phyloP scores from a whole-genome alignment of 192 early-diverging fungal genomes.

The Coemansia sp. region DNA sequence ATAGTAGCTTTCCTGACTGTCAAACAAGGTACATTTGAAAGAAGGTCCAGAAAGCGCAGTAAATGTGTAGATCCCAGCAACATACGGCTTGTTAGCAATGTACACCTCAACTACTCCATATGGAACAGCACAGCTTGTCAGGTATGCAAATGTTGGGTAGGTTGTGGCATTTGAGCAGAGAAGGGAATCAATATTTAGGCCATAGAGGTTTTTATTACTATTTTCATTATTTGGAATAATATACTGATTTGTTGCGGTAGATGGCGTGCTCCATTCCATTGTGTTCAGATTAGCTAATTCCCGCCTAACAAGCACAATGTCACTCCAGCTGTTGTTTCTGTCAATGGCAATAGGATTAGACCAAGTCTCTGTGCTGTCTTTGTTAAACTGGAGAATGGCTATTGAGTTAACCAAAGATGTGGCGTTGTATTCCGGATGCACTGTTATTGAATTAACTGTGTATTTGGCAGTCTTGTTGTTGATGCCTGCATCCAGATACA shows the following conservation, averaged over 20 bases:
- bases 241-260: too few relatives aligned
- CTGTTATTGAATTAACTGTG: slow-evolving; percentile 4
- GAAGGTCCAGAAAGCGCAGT: neutral
- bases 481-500: slow-evolving; percentile 12
- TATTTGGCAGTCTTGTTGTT: slow-evolving; percentile 11
- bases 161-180: neutral
- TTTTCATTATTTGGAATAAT: too few relatives aligned
- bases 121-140: slow-evolving; percentile 4
- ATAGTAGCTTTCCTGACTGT: neutral
- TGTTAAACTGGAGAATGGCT: slow-evolving; percentile 13
- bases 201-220: neutral
- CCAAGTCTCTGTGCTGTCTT: neutral
- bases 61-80: neutral
- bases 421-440: slow-evolving; percentile 10
- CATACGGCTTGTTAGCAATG: neutral
- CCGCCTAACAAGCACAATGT: neutral
- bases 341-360: slow-evolving; percentile 1
- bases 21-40: neutral
- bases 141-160: neutral
- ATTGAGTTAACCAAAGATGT: slow-evolving; percentile 2
- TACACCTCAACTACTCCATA: neutral
- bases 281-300: neutral
- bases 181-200: neutral
- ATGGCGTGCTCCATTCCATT: neutral
- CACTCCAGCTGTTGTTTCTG: neutral